Base-by-base conservation (phyloP, 768 basidiomycete genomes). In the Lanmaoa rubissima region DNA sequence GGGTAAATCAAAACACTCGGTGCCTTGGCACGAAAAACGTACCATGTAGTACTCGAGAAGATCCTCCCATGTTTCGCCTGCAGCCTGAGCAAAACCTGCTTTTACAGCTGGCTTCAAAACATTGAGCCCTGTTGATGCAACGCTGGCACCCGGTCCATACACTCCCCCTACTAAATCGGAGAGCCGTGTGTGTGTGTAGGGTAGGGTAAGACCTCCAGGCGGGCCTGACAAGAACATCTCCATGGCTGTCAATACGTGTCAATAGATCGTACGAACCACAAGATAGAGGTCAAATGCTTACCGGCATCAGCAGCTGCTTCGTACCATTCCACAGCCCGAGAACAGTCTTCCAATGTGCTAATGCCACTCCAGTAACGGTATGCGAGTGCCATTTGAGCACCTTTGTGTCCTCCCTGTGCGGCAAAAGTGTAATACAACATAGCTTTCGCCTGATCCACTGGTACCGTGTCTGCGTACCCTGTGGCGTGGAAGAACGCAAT, bases 281-380 rank as follows among this genome's bases (percentile, higher is more conserved):
- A 11, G 5, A 42, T 3, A 21, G 9, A 13, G 59, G 73, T 50
- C 57, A 87, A 19, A 24, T 9, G 61, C 72, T 57, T 61, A 90
- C 94, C 83, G 74, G 92, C 83, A 60, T 94, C 91, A 16, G 95
- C 91, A 1, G 94, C 93, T 41, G 77, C 79, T 66, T 94, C 90
- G 69, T 98, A 99, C 89, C 92, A 98, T 28, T 83, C 81, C 52
- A 93, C 75, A 14, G 97, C 92, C 12, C 82, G 77, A 64, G 86
- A 79, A 72, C 97, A 98, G 63, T 87, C 86, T 69, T 98, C 94
- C 51, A 84, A 75, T 1, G 93, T 88, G 12, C 95, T 92, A 55
- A 99, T 97, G 1, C 97, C 97, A 39, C 90, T 87, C 95, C 94
- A 98, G 66, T 95, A 87, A 28, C 94, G 84, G 72, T 96, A 98